A percentile compares a stretch with the other conserved stretches of the same genome.
phyloP scores from a whole-genome alignment of 768 basidiomycete species.

The Neoboletus magnificus region DNA sequence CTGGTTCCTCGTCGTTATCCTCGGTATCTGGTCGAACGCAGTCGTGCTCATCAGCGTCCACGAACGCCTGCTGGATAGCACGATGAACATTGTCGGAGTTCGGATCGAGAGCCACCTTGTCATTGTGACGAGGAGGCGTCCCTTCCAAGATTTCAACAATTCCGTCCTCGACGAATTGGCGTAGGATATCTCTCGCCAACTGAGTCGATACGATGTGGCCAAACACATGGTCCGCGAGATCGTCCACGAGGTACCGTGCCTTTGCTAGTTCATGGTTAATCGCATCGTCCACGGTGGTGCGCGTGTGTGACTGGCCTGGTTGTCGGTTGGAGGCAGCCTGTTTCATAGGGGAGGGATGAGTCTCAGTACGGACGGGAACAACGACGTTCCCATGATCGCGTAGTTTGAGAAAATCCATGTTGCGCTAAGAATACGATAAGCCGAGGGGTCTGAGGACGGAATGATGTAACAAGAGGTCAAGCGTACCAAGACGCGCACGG shows the following conservation, averaged over 20 bases:
- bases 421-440: too few relatives aligned
- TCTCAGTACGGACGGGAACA: too few relatives aligned
- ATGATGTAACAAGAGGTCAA: neutral
- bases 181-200: neutral
- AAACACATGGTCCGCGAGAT: neutral
- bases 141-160: neutral
- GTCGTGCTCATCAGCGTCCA: neutral
- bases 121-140: neutral
- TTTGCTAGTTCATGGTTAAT: too few relatives aligned
- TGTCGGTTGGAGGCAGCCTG: too few relatives aligned
- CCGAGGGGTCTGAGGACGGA: too few relatives aligned
- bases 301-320: too few relatives aligned
- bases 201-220: neutral
- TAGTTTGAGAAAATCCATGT: too few relatives aligned
- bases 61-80: conserved; percentile 1
- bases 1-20: too few relatives aligned
- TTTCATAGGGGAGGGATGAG: too few relatives aligned
- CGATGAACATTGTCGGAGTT: neutral
- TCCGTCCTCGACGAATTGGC: neutral
- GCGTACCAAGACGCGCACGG: neutral
- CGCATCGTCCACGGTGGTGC: too few relatives aligned
- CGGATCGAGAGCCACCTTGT: neutral
- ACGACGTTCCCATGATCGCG: too few relatives aligned
- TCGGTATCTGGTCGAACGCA: neutral
- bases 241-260: too few relatives aligned